These are phyloP conservation scores for Oryza officinalis DNA, from an alignment of 176 grass and related monocot species.

Conservation along the genomic window DNA sequence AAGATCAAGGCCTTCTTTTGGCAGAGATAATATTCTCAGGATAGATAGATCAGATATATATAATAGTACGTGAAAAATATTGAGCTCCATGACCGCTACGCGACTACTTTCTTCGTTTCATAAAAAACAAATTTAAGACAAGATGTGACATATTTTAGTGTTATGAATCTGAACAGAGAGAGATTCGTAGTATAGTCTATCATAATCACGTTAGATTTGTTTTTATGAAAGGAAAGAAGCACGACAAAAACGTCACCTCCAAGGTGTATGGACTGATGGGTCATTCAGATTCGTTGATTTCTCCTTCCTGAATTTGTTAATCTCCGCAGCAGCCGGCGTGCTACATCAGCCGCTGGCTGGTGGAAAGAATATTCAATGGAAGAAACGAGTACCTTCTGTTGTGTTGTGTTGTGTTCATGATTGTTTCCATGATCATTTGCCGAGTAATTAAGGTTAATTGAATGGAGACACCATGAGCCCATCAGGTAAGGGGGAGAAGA, in stretches of 20 bases:
- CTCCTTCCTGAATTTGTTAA: background rate
- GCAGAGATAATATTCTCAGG: background rate
- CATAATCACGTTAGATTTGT: no score
- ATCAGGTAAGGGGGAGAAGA: background rate
- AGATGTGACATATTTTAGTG: no score
- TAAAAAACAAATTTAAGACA: no score
- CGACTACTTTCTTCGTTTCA: no score
- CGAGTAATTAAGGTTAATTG: background rate
- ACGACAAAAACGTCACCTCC: background rate
- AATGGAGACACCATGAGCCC: background rate
- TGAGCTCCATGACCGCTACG: background rate
- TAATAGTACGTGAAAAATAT: background rate
- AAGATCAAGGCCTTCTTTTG: no score
- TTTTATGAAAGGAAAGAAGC: no score
- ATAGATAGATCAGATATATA: no score
- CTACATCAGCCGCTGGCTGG: background rate
- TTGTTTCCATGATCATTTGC: background rate
- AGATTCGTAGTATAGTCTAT: no score
- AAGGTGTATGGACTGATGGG: background rate
- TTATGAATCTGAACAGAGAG: no score
- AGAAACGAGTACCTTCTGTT: background rate
- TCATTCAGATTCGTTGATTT: background rate
- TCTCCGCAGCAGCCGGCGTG: background rate
- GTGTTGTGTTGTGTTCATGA: background rate
- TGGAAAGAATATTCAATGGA: background rate